Evolutionary conservation across 2,329 filamentous ascomycete genomes (phyloP).

Genomic region (Simplicillium aogashimaense): DNA sequence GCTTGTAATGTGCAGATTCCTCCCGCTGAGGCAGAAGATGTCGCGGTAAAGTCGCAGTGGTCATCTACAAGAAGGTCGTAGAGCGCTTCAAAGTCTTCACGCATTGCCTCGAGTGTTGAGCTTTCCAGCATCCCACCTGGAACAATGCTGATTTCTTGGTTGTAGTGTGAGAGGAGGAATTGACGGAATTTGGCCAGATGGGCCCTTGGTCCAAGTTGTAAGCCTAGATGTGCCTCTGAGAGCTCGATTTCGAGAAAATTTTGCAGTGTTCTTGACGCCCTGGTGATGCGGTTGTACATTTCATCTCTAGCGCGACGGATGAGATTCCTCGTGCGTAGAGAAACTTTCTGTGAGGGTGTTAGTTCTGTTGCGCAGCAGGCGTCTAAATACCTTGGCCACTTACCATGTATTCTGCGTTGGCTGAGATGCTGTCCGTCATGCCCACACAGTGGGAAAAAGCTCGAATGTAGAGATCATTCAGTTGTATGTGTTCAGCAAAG

Average conservation of each 20-base stretch:
- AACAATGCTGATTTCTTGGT: conserved; percentile 59
- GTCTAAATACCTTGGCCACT: conserved; percentile 13
- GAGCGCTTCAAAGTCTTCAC: conserved; percentile 58
- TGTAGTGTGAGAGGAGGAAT: conserved; percentile 58
- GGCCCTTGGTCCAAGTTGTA: conserved; percentile 47
- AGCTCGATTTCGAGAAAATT: conserved; percentile 64
- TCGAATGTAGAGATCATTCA: conserved; percentile 58
- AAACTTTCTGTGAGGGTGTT: conserved; percentile 30
- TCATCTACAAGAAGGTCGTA: conserved; percentile 64
- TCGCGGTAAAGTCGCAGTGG: conserved; percentile 38
- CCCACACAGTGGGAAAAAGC: conserved; percentile 72
- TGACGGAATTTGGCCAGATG: conserved; percentile 66
- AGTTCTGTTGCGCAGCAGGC: conserved; percentile 8
- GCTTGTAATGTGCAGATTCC: conserved; percentile 63
- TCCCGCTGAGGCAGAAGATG: conserved; percentile 46
- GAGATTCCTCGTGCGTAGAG: conserved; percentile 48
- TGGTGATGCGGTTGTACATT: conserved; percentile 52
- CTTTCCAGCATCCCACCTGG: conserved; percentile 55
- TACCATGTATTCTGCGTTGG: conserved; percentile 52
- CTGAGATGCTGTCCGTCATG: conserved; percentile 54
- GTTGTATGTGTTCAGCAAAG: conserved; percentile 55
- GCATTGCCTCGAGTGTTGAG: conserved; percentile 49
- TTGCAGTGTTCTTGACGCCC: conserved; percentile 48
- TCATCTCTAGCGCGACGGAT: conserved; percentile 53
- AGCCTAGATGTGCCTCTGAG: conserved; percentile 53